Conservation (phyloP, 106 monocot species). For the Dendrobium huoshanense region DNA sequence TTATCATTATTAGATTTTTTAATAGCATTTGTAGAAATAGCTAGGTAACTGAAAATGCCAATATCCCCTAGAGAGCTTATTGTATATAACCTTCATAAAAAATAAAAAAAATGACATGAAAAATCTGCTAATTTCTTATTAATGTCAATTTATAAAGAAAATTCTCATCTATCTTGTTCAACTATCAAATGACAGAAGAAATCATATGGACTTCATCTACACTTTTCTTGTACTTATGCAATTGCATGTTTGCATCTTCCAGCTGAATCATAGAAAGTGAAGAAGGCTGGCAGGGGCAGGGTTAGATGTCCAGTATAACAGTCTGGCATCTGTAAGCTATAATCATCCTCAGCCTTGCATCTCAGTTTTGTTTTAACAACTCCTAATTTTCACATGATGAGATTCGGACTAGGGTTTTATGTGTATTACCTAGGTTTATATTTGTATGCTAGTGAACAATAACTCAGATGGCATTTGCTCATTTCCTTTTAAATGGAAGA, state of each 20-base stretch:
- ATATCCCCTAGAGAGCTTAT: not conserved
- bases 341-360: not conserved
- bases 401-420: not conserved
- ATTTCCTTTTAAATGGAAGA: not conserved
- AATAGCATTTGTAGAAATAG: not conserved
- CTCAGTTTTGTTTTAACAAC: not conserved
- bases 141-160: not conserved
- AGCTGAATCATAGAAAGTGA: not conserved
- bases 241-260: not conserved
- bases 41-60: not conserved
- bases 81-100: not conserved
- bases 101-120: not conserved
- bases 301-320: not conserved
- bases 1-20: not conserved
- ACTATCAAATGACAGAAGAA: not conserved
- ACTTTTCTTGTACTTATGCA: not conserved
- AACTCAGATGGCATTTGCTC: not conserved
- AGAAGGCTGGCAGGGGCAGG: not conserved
- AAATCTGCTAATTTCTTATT: not conserved
- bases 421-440: not conserved
- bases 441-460: not conserved
- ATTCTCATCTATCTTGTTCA: not conserved
- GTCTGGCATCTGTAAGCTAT: not conserved
- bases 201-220: not conserved
- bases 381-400: not conserved